Conservation (phyloP, 1,284 basidiomycete genomes). For the Coriolopsis trogii region DNA sequence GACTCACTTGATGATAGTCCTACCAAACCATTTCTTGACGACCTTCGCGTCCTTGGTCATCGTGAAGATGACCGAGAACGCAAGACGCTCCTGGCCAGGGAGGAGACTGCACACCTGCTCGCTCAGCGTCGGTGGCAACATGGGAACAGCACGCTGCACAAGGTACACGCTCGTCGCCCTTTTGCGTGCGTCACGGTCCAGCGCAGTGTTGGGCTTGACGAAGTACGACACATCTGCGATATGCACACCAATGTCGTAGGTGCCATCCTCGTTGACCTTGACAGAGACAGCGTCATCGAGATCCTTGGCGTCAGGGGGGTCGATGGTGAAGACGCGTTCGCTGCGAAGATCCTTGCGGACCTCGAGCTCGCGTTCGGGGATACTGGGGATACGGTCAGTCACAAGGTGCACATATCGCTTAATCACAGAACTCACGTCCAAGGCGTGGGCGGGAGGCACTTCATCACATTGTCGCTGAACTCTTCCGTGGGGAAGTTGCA, state of each 20-base stretch:
- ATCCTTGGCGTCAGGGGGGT: slow-evolving; percentile 89
- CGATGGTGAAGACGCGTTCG: slow-evolving; percentile 91
- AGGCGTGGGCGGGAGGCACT: slow-evolving; percentile 92
- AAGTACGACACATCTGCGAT: slow-evolving; percentile 97
- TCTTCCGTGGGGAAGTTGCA: slow-evolving; percentile 98
- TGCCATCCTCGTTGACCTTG: slow-evolving; percentile 87
- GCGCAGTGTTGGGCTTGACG: slow-evolving; percentile 92
- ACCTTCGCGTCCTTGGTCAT: slow-evolving; percentile 85
- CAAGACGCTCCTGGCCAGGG: slow-evolving; percentile 85
- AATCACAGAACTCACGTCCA: slow-evolving; percentile 74
- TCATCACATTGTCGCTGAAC: slow-evolving; percentile 91
- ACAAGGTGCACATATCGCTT: neutral
- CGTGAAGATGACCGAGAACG: slow-evolving; percentile 89
- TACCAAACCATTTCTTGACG: slow-evolving; percentile 89
- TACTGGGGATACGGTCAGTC: slow-evolving; percentile 44
- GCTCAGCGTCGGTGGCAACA: slow-evolving; percentile 91
- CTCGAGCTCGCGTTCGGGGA: slow-evolving; percentile 91
- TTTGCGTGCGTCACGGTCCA: slow-evolving; percentile 98
- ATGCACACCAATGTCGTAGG: slow-evolving; percentile 91
- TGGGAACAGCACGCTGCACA: slow-evolving; percentile 93
- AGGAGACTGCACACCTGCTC: slow-evolving; percentile 93
- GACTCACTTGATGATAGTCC: slow-evolving; percentile 86
- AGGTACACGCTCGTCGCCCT: slow-evolving; percentile 97
- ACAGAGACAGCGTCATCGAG: slow-evolving; percentile 95
- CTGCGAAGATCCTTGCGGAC: slow-evolving; percentile 85